Base-by-base conservation (phyloP, 441 rosid species). In the Adansonia gregorii region DNA sequence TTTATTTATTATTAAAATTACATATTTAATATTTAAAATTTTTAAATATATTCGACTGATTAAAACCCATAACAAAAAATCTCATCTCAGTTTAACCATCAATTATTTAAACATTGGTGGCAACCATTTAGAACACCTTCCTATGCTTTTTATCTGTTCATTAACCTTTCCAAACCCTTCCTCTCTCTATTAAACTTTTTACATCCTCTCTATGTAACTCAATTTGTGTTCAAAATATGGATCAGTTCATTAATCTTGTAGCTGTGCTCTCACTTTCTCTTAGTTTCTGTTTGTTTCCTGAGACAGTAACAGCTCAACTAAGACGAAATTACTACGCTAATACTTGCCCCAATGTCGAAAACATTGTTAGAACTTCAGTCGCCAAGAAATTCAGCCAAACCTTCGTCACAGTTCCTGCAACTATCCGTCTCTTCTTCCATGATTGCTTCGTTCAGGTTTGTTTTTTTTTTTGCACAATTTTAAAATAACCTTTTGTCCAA, bases 351-450 rank as follows among this genome's bases (percentile, higher is more conserved):
- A 88, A 88, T 72, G 96, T 92, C 9, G 98, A 94, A 74, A 64
- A 46, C 55, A 90, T 94, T 27, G 98, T 92, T 7, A 82, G 89
- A 83, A 72, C 17, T 58, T 92, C 64, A 2, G 94, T 93, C 5
- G 79, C 76, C 2, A 73, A 60, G 70, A 94, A 92, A 78, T 67
- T 90, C 64, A 78, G 63, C 35, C 94, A 90, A 78, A 91, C 95
- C 10, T 88, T 87, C 70, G 91, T 89, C 39, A 91, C 97, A 2
- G 85, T 87, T 65, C 97, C 97, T 1, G 96, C 84, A 11, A 91
- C 95, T 35, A 76, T 94, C 75, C 96, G 97, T 48, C 96, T 94
- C 82, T 92, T 89, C 83, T 93, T 94, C 89, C 98, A 94, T 6
- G 96, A 94, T 61, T 94, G 98, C 84, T 87, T 94, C 48, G 97